Conservation (phyloP, 495 filamentous ascomycete genomes). For the Penicillium dipodomyicola region DNA sequence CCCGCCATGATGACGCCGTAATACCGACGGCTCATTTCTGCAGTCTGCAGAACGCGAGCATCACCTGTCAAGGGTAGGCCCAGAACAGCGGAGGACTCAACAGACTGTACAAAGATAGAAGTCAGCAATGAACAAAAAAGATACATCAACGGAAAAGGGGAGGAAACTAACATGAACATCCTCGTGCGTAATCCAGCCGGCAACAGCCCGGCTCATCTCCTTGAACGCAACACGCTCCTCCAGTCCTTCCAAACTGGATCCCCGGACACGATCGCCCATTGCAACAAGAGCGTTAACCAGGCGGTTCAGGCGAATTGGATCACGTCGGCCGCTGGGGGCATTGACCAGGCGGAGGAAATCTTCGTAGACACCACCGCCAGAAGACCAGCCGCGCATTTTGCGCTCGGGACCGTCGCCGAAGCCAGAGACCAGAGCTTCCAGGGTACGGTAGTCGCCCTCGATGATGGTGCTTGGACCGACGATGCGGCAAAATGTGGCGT, state of each 20-base stretch:
- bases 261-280: constrained; percentile 56
- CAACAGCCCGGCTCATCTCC: constrained; percentile 61
- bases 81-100: constrained; percentile 52
- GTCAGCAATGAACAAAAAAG: constrained; percentile 18
- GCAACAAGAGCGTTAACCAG: constrained; percentile 62
- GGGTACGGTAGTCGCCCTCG: constrained; percentile 64
- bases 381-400: constrained; percentile 61
- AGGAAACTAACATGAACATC: constrained; percentile 55
- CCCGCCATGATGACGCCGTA: constrained; percentile 56
- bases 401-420: constrained; percentile 57
- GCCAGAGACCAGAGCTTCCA: constrained; percentile 61
- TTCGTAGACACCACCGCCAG: constrained; percentile 77
- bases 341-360: constrained; percentile 67
- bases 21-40: constrained; percentile 66
- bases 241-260: constrained; percentile 58
- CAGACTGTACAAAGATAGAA: constrained; percentile 24
- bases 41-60: constrained; percentile 62
- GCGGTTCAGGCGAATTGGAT: constrained; percentile 50
- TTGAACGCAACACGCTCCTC: constrained; percentile 75
- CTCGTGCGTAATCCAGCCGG: constrained; percentile 58
- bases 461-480: constrained; percentile 81
- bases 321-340: constrained; percentile 34
- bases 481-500: constrained; percentile 69
- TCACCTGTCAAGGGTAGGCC: constrained; percentile 71
- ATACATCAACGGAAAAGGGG: not conserved